Evolutionary conservation across 2,329 filamentous ascomycete species (phyloP).

Genomic region (Leptographium lundbergii): DNA sequence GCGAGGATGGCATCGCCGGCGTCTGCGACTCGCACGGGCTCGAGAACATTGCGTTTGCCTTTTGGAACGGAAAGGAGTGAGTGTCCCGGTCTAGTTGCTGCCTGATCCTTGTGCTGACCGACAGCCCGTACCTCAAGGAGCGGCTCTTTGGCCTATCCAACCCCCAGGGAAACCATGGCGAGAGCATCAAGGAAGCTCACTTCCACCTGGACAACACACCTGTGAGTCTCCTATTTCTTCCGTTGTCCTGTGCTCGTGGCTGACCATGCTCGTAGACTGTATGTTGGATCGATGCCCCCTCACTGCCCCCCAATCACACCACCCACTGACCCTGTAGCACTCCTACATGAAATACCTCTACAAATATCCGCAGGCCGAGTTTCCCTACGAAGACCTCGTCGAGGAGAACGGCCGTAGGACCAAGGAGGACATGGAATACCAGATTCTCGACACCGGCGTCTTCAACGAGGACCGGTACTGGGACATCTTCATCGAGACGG

Average conservation of each 20-base stretch:
- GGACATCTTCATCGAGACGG: conserved; percentile 94
- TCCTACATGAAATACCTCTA: conserved; percentile 99
- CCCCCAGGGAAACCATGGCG: conserved; percentile 92
- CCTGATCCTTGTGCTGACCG: not conserved
- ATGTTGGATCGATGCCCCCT: conserved; percentile 13
- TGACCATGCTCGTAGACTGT: conserved; percentile 28
- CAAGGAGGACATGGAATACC: conserved; percentile 75
- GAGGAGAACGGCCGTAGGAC: conserved; percentile 69
- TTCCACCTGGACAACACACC: conserved; percentile 95
- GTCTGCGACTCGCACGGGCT: conserved; percentile 82
- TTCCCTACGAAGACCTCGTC: conserved; percentile 82
- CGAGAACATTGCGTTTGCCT: conserved; percentile 88
- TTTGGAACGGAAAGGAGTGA: conserved; percentile 96
- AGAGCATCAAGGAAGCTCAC: conserved; percentile 92
- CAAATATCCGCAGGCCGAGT: conserved; percentile 86
- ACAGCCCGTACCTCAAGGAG: conserved; percentile 83
- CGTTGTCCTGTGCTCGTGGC: not conserved
- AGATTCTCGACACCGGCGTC: conserved; percentile 75
- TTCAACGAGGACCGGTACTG: conserved; percentile 89
- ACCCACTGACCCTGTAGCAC: conserved; percentile 41
- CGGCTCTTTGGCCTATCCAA: conserved; percentile 91
- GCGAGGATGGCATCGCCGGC: conserved; percentile 91
- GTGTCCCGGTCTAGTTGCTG: conserved; percentile 8
- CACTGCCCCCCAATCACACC: not conserved
- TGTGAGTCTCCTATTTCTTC: conserved; percentile 21